Conservation (phyloP, 306 rosid genomes). For the Quercus ilex region DNA sequence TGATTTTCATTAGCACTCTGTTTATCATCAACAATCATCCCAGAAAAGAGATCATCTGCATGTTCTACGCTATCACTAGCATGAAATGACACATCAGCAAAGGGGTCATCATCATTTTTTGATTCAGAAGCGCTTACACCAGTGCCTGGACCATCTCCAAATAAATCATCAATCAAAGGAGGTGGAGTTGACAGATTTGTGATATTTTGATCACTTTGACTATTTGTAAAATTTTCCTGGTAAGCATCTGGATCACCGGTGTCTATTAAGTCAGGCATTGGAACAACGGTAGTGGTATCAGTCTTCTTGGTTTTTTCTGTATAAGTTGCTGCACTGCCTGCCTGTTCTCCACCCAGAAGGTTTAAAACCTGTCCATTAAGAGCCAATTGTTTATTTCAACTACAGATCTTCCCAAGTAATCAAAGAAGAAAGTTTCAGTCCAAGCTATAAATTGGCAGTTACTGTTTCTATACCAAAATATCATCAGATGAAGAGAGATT, state of each 20-base stretch:
- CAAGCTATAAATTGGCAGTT: neutral
- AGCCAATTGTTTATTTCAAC: constrained; percentile 14
- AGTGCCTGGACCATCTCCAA: constrained; percentile 62
- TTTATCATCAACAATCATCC: constrained; percentile 66
- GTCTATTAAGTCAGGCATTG: constrained; percentile 84
- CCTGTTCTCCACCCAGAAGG: constrained; percentile 71
- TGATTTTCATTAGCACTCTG: constrained; percentile 34
- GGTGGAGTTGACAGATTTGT: constrained; percentile 42
- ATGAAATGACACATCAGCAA: constrained; percentile 90
- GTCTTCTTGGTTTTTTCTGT: constrained; percentile 52
- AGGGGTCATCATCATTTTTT: constrained; percentile 79
- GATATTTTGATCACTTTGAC: constrained; percentile 35
- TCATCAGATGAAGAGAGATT: neutral
- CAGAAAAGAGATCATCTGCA: constrained; percentile 76
- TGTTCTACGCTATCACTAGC: constrained; percentile 51
- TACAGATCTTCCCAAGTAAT: neutral
- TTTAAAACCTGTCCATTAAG: constrained; percentile 65
- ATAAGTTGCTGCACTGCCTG: constrained; percentile 32
- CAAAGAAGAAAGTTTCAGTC: neutral
- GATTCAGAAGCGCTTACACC: constrained; percentile 38
- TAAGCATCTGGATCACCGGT: constrained; percentile 61
- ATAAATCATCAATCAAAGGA: constrained; percentile 77
- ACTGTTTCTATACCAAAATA: too few relatives aligned
- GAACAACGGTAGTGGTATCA: constrained; percentile 36
- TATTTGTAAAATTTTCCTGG: constrained; percentile 29